Conservation (phyloP, 2,329 filamentous ascomycete genomes). For the Fusarium acutatum region DNA sequence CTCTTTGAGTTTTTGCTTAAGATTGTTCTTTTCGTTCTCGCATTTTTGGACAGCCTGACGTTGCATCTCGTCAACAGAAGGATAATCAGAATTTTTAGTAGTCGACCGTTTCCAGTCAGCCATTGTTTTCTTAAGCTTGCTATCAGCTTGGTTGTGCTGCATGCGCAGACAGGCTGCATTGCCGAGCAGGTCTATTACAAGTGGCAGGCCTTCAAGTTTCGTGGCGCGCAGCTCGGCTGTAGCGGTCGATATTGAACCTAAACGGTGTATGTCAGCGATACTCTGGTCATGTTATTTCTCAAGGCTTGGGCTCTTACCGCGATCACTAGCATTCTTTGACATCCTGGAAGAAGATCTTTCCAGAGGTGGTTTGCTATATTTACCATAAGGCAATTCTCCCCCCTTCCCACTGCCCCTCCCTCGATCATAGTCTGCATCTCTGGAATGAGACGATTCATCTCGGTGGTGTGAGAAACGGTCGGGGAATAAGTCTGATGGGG, state of each 20-base stretch:
- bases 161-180: constrained; percentile 34
- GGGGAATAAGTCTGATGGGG: neutral
- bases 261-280: neutral
- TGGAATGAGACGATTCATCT: constrained; percentile 7
- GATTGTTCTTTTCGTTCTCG: constrained; percentile 5
- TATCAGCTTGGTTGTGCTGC: constrained; percentile 26
- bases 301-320: constrained; percentile 17
- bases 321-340: constrained; percentile 12
- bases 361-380: neutral
- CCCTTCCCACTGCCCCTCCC: constrained; percentile 9
- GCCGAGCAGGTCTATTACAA: constrained; percentile 32
- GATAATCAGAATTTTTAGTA: constrained; percentile 34
- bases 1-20: constrained; percentile 2
- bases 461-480: constrained; percentile 13
- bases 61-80: constrained; percentile 29
- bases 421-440: neutral
- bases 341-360: constrained; percentile 2
- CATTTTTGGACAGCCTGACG: constrained; percentile 18
- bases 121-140: constrained; percentile 21
- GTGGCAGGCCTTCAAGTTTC: constrained; percentile 1
- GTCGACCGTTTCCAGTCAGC: constrained; percentile 23
- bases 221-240: neutral
- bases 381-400: neutral
- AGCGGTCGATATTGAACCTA: neutral
- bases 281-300: neutral